A percentile compares a stretch with the other conserved stretches of the same genome.
Conservation (phyloP, 495 filamentous ascomycete genomes). For the Penicillium alfredii region DNA sequence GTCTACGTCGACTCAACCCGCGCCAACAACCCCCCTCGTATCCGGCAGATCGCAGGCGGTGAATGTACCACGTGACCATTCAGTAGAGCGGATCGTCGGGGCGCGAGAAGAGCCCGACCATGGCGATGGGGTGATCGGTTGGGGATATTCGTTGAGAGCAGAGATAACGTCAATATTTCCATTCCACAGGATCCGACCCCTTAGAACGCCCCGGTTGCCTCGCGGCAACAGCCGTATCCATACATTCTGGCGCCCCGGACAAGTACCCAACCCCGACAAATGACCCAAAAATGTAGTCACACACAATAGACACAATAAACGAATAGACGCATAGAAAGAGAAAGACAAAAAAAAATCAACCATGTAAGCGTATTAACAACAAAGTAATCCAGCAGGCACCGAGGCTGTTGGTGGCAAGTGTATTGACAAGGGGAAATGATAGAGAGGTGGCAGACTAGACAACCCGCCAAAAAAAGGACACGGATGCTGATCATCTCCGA, state of each 20-base stretch:
- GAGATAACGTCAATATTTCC: too few species aligned
- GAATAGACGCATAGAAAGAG: not conserved
- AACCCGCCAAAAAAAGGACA: too few species aligned
- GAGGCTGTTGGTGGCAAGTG: not conserved
- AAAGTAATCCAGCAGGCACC: not conserved
- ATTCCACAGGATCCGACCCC: not conserved
- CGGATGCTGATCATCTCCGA: conserved; percentile 5
- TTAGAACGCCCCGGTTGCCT: conserved; percentile 13
- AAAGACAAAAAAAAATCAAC: not conserved
- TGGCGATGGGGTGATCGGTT: too few species aligned
- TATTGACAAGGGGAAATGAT: too few species aligned
- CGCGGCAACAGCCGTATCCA: conserved; percentile 12
- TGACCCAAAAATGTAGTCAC: conserved; percentile 1
- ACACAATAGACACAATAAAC: conserved; percentile 5
- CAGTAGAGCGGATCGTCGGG: too few species aligned
- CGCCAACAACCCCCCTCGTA: too few species aligned
- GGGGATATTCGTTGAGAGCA: too few species aligned
- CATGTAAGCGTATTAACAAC: not conserved
- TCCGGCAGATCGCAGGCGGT: too few species aligned
- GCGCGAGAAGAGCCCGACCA: too few species aligned
- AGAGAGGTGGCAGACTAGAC: too few species aligned
- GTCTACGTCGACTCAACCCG: too few species aligned
- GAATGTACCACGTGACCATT: too few species aligned
- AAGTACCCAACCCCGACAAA: conserved; percentile 1
- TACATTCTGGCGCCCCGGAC: conserved; percentile 13